A percentile compares a stretch with the other conserved stretches of the same genome.
Conservation (phyloP, 2,329 filamentous ascomycete genomes). For the Colletotrichum eleusines region DNA sequence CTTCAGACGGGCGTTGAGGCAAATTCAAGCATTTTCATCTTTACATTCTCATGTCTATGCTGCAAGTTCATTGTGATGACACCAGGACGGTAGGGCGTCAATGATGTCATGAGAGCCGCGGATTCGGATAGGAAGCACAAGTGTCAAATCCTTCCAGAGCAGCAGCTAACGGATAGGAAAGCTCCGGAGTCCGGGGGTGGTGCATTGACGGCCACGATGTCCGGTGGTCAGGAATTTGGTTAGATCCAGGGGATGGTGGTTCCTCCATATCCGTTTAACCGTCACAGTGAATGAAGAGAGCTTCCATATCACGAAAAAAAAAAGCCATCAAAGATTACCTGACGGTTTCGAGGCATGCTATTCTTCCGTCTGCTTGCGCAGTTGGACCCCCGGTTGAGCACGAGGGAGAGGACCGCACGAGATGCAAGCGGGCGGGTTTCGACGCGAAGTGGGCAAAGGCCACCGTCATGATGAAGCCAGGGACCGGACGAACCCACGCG, state of each 20-base stretch:
- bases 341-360: neutral
- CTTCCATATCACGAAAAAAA: too few species aligned
- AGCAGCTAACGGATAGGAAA: neutral
- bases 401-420: neutral
- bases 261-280: neutral
- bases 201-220: slow-evolving; percentile 6
- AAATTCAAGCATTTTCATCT: slow-evolving; percentile 26
- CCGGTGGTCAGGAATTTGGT: neutral
- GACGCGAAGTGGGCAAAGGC: neutral
- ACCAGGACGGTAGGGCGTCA: neutral
- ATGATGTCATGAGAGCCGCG: neutral
- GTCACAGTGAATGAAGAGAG: neutral
- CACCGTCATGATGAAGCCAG: neutral
- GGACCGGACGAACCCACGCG: slow-evolving; percentile 2
- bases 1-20: slow-evolving; percentile 14
- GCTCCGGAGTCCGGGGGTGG: slow-evolving; percentile 12
- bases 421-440: neutral
- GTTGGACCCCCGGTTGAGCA: neutral
- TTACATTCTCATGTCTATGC: too few species aligned
- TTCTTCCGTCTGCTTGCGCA: neutral
- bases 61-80: neutral
- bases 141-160: neutral
- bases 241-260: neutral
- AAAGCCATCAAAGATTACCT: neutral
- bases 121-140: neutral